Conservation (phyloP, 768 basidiomycete genomes). For the Russula olivacea region DNA sequence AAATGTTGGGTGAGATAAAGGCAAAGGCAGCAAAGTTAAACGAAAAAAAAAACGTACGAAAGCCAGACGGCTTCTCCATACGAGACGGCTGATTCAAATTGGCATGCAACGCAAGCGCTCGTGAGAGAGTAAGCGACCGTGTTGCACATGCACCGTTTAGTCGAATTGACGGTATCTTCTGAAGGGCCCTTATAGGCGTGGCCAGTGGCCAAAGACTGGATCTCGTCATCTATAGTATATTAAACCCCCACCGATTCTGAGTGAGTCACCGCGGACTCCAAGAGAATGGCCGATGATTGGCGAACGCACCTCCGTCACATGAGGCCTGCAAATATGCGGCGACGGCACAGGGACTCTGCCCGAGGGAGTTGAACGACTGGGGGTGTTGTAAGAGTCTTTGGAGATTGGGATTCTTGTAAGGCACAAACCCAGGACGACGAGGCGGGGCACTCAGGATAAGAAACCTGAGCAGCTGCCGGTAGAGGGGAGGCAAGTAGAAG, state of each 20-base stretch:
- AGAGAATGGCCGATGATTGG: background rate
- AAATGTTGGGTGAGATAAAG: background rate
- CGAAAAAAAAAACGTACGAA: conserved; percentile 24
- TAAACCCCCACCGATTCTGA: background rate
- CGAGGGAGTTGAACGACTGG: conserved; percentile 14
- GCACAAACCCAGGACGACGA: conserved; percentile 13
- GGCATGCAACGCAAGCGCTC: conserved; percentile 34
- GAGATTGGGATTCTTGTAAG: background rate
- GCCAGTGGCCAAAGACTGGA: background rate
- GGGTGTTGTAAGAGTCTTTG: background rate
- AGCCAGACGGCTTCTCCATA: conserved; percentile 10
- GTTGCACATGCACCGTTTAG: conserved; percentile 32
- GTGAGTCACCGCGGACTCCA: background rate
- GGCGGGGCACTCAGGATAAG: background rate
- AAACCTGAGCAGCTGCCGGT: background rate
- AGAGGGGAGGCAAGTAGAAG: background rate
- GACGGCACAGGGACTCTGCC: conserved; percentile 6
- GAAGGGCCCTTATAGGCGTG: conserved; percentile 25
- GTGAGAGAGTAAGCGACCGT: conserved; percentile 33
- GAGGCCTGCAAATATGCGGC: conserved; percentile 3
- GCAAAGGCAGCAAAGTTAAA: no score
- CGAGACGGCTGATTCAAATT: no score
- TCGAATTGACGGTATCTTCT: no score
- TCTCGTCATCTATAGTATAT: background rate
- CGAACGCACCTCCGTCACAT: conserved; percentile 13